Evolutionary conservation across 108 stramenopile species (phyloP).

Genomic region (Epipyxis sp.): DNA sequence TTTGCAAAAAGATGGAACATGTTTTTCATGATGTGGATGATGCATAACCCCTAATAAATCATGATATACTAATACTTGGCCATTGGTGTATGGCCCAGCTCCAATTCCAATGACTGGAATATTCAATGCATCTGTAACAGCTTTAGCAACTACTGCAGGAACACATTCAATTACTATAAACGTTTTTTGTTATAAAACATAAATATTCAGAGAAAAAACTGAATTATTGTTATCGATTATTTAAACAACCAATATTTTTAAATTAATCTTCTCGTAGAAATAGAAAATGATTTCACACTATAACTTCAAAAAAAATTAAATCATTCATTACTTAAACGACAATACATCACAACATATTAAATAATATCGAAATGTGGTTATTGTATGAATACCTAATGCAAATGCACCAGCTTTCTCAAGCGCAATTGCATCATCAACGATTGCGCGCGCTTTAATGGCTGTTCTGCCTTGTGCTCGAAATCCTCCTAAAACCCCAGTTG

Average conservation of each 20-base stretch:
- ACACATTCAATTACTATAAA: constrained; percentile 93
- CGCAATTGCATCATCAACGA: constrained; percentile 88
- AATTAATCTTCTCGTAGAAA: background rate
- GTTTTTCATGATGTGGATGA: constrained; percentile 93
- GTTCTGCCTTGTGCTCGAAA: constrained; percentile 96
- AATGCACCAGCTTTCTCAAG: background rate
- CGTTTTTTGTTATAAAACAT: no score
- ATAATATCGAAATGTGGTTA: no score
- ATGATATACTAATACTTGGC: constrained; percentile 85
- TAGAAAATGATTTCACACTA: no score
- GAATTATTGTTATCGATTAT: background rate
- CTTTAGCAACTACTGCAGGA: constrained; percentile 80
- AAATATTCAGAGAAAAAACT: background rate
- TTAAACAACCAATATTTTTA: background rate
- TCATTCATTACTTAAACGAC: no score
- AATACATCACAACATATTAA: no score
- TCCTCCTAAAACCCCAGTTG: constrained; percentile 87
- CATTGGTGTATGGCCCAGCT: constrained; percentile 76
- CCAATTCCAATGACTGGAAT: constrained; percentile 99
- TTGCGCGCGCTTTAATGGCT: constrained; percentile 64
- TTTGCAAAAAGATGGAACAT: constrained; percentile 96
- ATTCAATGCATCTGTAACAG: constrained; percentile 83
- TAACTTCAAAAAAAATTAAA: no score
- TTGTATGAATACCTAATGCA: no score
- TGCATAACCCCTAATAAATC: constrained; percentile 94